Evolutionary conservation across 2,329 filamentous ascomycete species (phyloP).

Genomic region (Ceratocystis eucalypticola): DNA sequence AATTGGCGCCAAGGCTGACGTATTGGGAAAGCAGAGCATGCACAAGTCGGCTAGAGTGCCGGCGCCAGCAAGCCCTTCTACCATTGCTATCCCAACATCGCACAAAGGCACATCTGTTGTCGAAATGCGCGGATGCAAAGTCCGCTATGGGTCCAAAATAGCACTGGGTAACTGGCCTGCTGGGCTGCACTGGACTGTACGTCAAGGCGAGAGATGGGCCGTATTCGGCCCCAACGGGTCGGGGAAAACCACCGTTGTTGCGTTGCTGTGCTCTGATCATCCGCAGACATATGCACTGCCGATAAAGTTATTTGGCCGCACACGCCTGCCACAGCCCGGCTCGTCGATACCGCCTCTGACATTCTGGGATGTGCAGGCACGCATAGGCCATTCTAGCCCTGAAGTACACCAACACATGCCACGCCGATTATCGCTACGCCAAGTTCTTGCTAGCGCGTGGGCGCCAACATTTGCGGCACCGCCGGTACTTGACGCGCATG

Average conservation of each 20-base stretch:
- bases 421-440: constrained; percentile 55
- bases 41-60: constrained; percentile 26
- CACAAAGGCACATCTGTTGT: constrained; percentile 54
- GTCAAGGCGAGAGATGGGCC: constrained; percentile 75
- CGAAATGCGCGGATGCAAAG: constrained; percentile 73
- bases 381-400: constrained; percentile 84
- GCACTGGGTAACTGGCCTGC: constrained; percentile 69
- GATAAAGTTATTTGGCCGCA: constrained; percentile 71
- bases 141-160: constrained; percentile 64
- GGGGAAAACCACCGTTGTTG: constrained; percentile 89
- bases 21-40: constrained; percentile 41
- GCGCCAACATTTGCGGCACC: constrained; percentile 69
- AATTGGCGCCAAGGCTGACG: constrained; percentile 50
- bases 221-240: constrained; percentile 90
- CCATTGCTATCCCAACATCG: constrained; percentile 26
- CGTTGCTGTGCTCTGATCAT: constrained; percentile 87
- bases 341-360: constrained; percentile 57
- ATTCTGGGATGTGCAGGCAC: constrained; percentile 80
- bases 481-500: constrained; percentile 48
- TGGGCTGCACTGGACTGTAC: constrained; percentile 72
- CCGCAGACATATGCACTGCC: constrained; percentile 86
- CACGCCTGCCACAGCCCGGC: constrained; percentile 61
- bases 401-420: constrained; percentile 93
- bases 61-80: constrained; percentile 31
- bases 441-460: constrained; percentile 75